A percentile compares a stretch with the other conserved stretches of the same genome.
Conservation (phyloP, 1,284 basidiomycete genomes). For the Sphaerobolus stellatus region DNA sequence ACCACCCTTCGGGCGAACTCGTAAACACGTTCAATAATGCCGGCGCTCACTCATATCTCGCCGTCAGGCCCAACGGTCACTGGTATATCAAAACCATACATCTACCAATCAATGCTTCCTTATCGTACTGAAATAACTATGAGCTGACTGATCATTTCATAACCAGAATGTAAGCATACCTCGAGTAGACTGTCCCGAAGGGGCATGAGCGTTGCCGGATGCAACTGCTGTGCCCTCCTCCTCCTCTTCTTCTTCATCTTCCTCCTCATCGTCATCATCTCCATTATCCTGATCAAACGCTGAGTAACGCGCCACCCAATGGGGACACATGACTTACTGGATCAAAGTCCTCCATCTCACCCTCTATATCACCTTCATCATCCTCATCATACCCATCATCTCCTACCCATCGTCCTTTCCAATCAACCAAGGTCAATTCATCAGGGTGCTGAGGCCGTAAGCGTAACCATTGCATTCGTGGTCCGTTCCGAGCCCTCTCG, state of each 20-base stretch:
- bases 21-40: too few species aligned
- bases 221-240: conserved; percentile 38
- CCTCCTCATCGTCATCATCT: conserved; percentile 68
- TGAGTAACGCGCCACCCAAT: background rate
- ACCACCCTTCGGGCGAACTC: too few species aligned
- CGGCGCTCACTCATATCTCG: too few species aligned
- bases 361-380: conserved; percentile 64
- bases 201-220: background rate
- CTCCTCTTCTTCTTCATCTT: conserved; percentile 55
- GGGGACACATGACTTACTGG: conserved; percentile 51
- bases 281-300: conserved; percentile 3
- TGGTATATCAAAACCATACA: too few species aligned
- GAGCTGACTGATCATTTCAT: too few species aligned
- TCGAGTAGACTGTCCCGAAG: background rate
- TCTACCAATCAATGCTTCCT: too few species aligned
- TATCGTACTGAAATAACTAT: too few species aligned
- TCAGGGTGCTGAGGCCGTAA: conserved; percentile 76
- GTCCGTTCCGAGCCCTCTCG: conserved; percentile 84
- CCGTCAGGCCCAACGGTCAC: too few species aligned
- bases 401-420: conserved; percentile 77
- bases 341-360: conserved; percentile 82
- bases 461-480: conserved; percentile 95
- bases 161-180: too few species aligned
- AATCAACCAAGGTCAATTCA: conserved; percentile 85
- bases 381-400: conserved; percentile 53